Conservation (phyloP, 805 yeast species). For the Yarrowia osloensis region DNA sequence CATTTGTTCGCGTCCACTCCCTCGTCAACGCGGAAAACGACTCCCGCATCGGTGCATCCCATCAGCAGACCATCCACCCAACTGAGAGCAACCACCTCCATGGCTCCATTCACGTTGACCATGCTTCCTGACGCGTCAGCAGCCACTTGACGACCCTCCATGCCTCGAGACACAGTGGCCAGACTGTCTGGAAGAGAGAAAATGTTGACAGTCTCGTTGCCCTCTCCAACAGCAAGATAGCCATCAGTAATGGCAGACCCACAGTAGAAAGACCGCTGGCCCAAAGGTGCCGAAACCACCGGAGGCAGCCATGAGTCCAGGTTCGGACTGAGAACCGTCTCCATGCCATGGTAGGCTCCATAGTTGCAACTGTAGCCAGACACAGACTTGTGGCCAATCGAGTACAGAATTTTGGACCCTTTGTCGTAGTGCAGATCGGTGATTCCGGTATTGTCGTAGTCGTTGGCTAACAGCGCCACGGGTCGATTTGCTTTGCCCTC, state of each 20-base stretch:
- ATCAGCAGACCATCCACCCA: background rate
- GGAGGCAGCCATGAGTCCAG: background rate
- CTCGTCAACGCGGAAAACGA: background rate
- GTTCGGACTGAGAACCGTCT: background rate
- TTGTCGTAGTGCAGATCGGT: slow-evolving; percentile 2
- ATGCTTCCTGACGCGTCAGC: background rate
- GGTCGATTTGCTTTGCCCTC: background rate
- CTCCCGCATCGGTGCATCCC: slow-evolving; percentile 20
- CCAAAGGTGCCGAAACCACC: background rate
- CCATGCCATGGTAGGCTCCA: background rate
- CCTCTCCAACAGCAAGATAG: slow-evolving; percentile 7
- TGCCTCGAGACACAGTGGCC: background rate
- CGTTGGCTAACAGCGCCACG: background rate
- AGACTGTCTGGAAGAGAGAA: slow-evolving; percentile 1
- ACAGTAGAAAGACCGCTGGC: background rate
- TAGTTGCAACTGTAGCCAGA: slow-evolving; percentile 7
- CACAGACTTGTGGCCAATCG: slow-evolving; percentile 1
- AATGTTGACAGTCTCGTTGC: background rate
- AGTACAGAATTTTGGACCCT: background rate
- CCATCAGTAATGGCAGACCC: slow-evolving; percentile 12
- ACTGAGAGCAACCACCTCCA: slow-evolving; percentile 5
- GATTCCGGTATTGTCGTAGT: background rate
- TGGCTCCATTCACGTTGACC: background rate
- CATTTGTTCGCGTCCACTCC: too few relatives aligned
- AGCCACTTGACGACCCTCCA: background rate